Evolutionary conservation across 371 early-diverging fungal genomes (phyloP), one percentile per base, ranked within the genome.

Genomic region (Mortierella sp.): DNA sequence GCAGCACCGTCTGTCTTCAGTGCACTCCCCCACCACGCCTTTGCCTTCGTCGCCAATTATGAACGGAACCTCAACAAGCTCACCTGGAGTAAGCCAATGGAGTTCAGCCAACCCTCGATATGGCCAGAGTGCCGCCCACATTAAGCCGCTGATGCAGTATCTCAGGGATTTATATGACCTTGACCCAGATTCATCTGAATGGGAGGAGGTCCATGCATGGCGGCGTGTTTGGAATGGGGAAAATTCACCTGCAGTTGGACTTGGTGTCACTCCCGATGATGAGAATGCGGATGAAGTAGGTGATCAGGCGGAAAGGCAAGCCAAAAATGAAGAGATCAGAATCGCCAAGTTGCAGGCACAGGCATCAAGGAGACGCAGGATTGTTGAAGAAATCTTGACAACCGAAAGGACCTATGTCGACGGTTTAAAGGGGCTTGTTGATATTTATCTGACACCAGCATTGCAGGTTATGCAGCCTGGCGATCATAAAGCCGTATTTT

Each of bases 381-480:
- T 92, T 47, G 76, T 88, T 10, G 83, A 75, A 19, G 96, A 95
- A 83, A 88, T 95, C 35, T 69, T 95, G 37, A 77, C 89, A 61
- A 95, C 96, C 0, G 96, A 95, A 83, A 79, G 86, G 45, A 94
- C 94, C 2, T 95, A 95, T 73, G 93, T 94, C 10, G 84, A 89
- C 23, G 89, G 90, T 37, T 78, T 95, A 60, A 75, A 84, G 61
- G 87, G 85, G 9, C 72, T 95, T 26, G 84, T 89, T 3, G 90
- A 77, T 63, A 76, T 74, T 19, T 84, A 82, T 54, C n/a, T 76
- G 29, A 67, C 71, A 0, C 81, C 77, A 64, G 63, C 83, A 0
- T 40, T 56, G 26, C 63, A 70, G 17, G 55, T 75, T 15, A 76
- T 76, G 72, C 63, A 68, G 1, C 53, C 72, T 6, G 75, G 79